Conservation (phyloP, 306 rosid species). For the Citrullus mucosospermus region DNA sequence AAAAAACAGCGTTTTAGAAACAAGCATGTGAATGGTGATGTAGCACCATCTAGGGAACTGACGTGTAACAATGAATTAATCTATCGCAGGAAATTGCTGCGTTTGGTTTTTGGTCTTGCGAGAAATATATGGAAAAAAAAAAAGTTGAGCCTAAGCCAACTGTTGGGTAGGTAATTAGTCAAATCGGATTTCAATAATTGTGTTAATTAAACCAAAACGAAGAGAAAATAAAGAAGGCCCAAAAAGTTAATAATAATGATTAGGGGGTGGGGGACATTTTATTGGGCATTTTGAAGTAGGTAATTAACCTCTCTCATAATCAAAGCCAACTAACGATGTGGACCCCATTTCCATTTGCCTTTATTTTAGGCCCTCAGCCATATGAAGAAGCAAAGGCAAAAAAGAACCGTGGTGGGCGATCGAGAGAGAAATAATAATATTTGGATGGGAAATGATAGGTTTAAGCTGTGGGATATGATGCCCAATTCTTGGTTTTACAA, state of each 20-base stretch:
- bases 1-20: neutral
- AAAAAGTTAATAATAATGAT: neutral
- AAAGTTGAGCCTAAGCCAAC: neutral
- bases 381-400: neutral
- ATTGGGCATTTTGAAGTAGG: neutral
- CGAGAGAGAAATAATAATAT: neutral
- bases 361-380: neutral
- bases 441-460: constrained; percentile 66
- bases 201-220: too few relatives aligned
- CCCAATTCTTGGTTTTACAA: constrained; percentile 86
- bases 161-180: neutral
- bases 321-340: neutral
- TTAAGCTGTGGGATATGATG: constrained; percentile 67
- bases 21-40: neutral
- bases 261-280: neutral
- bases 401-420: neutral
- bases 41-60: neutral
- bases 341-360: neutral
- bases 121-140: neutral
- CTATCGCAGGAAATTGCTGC: neutral
- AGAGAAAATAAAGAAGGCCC: too few relatives aligned
- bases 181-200: too few relatives aligned
- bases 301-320: neutral
- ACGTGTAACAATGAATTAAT: neutral
- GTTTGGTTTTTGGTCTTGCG: neutral